Evolutionary conservation across 75 land plant genomes (phyloP).

Genomic region (Isoetes taiwanensis): DNA sequence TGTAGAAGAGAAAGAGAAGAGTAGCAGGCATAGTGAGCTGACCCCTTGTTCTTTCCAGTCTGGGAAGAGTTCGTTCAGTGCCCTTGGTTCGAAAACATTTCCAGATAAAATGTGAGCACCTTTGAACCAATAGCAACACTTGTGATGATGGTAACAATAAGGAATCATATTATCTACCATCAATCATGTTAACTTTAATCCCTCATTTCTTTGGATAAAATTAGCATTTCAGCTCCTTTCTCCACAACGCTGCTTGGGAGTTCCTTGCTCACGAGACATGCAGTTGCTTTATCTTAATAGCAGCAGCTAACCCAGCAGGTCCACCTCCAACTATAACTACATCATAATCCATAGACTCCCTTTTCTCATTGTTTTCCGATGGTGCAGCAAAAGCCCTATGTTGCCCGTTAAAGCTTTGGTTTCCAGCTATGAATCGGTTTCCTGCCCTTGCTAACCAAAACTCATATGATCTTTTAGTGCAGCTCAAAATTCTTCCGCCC

Average conservation of each 20-base stretch:
- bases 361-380: neutral
- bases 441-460: no score
- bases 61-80: slow-evolving; percentile 80
- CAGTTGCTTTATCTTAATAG: slow-evolving; percentile 78
- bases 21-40: no score
- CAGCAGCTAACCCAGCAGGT: slow-evolving; percentile 58
- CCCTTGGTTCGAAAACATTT: slow-evolving; percentile 89
- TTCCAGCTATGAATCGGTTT: no score
- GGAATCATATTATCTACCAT: no score
- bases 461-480: no score
- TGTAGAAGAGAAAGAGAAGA: neutral
- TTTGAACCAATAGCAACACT: no score
- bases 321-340: slow-evolving; percentile 71
- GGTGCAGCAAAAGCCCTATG: neutral
- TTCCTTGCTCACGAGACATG: slow-evolving; percentile 46
- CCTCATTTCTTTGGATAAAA: no score
- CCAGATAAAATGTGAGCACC: slow-evolving; percentile 92
- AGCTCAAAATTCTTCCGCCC: no score
- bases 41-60: slow-evolving; percentile 82
- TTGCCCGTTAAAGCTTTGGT: no score
- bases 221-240: slow-evolving; percentile 87
- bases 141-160: no score
- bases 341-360: slow-evolving; percentile 42
- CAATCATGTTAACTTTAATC: no score
- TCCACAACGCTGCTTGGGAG: slow-evolving; percentile 81